Conservation (phyloP, 2,329 filamentous ascomycete species). For the Pleoardoris graminearum region DNA sequence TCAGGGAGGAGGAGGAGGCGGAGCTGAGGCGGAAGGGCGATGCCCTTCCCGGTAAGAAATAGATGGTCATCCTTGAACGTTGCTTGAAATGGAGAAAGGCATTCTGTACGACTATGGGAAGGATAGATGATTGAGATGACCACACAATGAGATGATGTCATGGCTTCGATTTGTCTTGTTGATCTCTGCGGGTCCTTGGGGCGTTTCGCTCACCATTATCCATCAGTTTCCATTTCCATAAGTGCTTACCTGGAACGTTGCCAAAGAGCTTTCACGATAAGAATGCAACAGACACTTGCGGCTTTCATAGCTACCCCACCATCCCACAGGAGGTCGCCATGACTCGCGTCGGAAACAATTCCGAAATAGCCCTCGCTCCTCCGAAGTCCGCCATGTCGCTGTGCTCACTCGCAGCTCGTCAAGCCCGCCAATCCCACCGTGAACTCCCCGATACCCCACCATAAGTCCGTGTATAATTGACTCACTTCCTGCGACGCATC, state of each 20-base stretch:
- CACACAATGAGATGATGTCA: slow-evolving; percentile 9
- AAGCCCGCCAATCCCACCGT: background rate
- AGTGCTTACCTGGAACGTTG: no score
- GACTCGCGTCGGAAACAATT: slow-evolving; percentile 9
- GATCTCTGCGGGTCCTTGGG: no score
- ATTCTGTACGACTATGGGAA: slow-evolving; percentile 1
- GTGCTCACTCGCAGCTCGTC: background rate
- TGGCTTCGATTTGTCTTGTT: background rate
- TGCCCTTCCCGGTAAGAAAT: background rate
- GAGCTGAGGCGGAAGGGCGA: slow-evolving; percentile 61
- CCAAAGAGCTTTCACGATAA: no score
- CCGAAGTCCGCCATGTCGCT: slow-evolving; percentile 4
- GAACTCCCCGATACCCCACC: background rate
- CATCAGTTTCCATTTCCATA: no score
- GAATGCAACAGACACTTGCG: no score
- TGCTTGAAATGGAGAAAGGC: background rate
- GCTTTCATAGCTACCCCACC: background rate
- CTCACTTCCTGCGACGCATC: slow-evolving; percentile 5
- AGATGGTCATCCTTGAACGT: slow-evolving; percentile 15
- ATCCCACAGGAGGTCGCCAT: background rate
- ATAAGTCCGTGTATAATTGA: background rate
- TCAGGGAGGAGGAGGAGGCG: slow-evolving; percentile 70
- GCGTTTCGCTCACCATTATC: no score
- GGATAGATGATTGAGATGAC: no score
- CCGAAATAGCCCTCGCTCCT: slow-evolving; percentile 4